Evolutionary conservation across 768 basidiomycete species (phyloP).

Genomic region (Panaeolus cyanescens): DNA sequence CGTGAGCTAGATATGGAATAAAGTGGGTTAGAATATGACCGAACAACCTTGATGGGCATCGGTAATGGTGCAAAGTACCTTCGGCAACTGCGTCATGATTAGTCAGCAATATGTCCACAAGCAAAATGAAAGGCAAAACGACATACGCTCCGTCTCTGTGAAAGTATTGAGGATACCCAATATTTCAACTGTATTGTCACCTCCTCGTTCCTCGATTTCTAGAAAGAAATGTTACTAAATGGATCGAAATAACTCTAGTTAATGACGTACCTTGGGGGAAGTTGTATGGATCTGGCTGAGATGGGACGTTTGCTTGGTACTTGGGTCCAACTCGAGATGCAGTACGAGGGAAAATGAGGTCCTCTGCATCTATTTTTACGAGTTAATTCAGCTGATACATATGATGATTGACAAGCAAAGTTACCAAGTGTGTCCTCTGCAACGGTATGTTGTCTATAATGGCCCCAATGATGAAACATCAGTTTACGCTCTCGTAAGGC

Average conservation of each 20-base stretch:
- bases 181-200: constrained; percentile 74
- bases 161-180: constrained; percentile 66
- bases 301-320: constrained; percentile 71
- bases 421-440: constrained; percentile 90
- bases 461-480: background rate
- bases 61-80: constrained; percentile 39
- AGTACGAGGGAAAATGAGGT: constrained; percentile 93
- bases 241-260: background rate
- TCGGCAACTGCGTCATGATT: constrained; percentile 46
- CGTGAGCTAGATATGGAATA: constrained; percentile 60
- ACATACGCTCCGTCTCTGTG: constrained; percentile 68
- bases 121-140: constrained; percentile 16
- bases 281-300: constrained; percentile 41
- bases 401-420: constrained; percentile 17
- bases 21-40: constrained; percentile 9
- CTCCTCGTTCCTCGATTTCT: constrained; percentile 68
- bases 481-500: constrained; percentile 5
- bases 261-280: constrained; percentile 38
- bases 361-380: constrained; percentile 77
- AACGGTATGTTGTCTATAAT: constrained; percentile 81
- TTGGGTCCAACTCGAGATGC: constrained; percentile 89
- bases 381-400: constrained; percentile 17
- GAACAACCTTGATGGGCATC: background rate
- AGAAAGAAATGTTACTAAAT: constrained; percentile 13
- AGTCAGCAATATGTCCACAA: constrained; percentile 24